Evolutionary conservation across 257 asterid genomes (phyloP).

Genomic region (Petunia secreta): DNA sequence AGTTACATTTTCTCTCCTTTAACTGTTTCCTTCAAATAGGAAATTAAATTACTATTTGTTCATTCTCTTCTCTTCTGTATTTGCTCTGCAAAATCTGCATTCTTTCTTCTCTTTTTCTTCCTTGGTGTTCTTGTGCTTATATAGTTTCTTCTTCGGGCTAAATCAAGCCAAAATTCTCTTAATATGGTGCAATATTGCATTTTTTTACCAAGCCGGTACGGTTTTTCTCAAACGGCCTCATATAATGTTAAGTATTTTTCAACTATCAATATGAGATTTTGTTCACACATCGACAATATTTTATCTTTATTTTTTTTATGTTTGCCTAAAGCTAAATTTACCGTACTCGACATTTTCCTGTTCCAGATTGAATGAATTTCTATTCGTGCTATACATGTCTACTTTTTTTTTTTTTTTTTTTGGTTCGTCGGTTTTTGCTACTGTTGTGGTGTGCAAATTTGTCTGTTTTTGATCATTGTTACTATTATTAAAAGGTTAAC

Average conservation of each 20-base stretch:
- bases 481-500: background rate
- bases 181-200: no score
- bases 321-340: background rate
- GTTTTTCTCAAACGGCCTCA: no score
- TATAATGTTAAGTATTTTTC: no score
- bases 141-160: background rate
- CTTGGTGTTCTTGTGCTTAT: background rate
- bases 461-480: background rate
- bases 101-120: background rate
- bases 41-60: background rate
- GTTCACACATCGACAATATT: no score
- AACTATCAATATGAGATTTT: no score
- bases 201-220: no score
- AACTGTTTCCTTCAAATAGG: background rate
- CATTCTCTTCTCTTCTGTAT: background rate
- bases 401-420: background rate
- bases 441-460: background rate
- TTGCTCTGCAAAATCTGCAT: background rate
- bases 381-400: background rate
- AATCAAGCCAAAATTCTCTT: no score
- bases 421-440: background rate
- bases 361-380: background rate
- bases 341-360: background rate
- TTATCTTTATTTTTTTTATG: background rate
- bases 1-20: background rate